phyloP scores from a whole-genome alignment of 2,329 filamentous ascomycete genomes.

The Helotiales sp. region DNA sequence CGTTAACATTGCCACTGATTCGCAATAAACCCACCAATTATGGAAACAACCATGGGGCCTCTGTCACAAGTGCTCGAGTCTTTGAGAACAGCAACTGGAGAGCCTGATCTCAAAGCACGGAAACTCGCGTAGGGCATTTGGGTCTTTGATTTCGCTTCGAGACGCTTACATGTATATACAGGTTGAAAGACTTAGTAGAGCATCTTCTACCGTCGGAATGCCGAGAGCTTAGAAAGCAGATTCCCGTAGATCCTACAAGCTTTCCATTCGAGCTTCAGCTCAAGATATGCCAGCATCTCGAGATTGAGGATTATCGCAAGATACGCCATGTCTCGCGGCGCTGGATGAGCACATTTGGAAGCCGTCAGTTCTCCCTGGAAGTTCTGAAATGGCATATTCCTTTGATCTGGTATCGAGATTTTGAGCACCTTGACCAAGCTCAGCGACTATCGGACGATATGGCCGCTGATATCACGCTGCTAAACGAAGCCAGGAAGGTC shows the following conservation, averaged over 20 bases:
- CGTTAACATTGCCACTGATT: no score
- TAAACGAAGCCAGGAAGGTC: background rate
- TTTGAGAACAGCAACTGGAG: background rate
- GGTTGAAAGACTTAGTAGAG: slow-evolving; percentile 21
- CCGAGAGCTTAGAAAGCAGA: slow-evolving; percentile 14
- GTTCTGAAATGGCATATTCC: slow-evolving; percentile 23
- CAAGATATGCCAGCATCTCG: slow-evolving; percentile 20
- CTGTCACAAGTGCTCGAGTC: background rate
- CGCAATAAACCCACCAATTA: no score
- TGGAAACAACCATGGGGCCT: background rate
- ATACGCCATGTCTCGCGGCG: slow-evolving; percentile 23
- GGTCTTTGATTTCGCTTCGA: background rate
- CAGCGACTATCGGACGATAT: background rate
- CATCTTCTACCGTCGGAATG: slow-evolving; percentile 19
- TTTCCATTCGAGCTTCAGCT: slow-evolving; percentile 28
- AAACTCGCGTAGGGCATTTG: background rate
- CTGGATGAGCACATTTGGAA: slow-evolving; percentile 26
- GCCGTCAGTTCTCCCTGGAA: slow-evolving; percentile 14
- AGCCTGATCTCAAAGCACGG: background rate
- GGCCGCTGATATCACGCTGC: slow-evolving; percentile 10
- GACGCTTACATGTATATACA: slow-evolving; percentile 7
- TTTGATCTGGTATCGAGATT: background rate
- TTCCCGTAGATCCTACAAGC: slow-evolving; percentile 15
- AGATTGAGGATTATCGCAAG: slow-evolving; percentile 26
- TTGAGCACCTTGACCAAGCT: background rate